Evolutionary conservation across 768 basidiomycete genomes (phyloP), one percentile per base, ranked within the genome.

Genomic region (Gloeophyllum trabeum): DNA sequence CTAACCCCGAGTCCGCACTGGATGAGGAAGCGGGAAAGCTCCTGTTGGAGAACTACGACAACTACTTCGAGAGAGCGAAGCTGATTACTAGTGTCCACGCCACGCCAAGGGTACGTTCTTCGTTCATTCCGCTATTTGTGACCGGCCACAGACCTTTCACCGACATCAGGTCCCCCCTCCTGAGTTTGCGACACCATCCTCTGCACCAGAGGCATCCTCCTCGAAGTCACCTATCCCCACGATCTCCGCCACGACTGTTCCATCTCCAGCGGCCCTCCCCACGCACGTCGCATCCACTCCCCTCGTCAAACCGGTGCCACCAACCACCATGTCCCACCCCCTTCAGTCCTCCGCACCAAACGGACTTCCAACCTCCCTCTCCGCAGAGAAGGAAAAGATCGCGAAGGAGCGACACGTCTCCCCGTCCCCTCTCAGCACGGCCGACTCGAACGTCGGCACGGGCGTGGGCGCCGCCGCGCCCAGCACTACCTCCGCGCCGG

Each of bases 21-120:
- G 91, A 97, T 58, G 93, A 97, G 57, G 90, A 96, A 56, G 93
- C 93, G 0, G 94, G 93, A 19, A 94, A 91, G 59, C 70, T 94
- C 39, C 62, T 96, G 28, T 66, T 94, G 36, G 88, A 94, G 56
- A 80, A 93, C 46, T 98, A 96, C 58, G 76, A 82, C 38, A 81
- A 74, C 52, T 97, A 94, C 55, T 89, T 79, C 60, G 70, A 76
- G 48, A 81, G 92, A 42, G 92, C 92, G 13, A 79, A 74, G 56
- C 72, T 96, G 18, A 90, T 94, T 53, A 93, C 91, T 20, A 79
- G 76, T 47, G 88, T 97, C 14, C 93, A 97, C 54, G 93, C 92
- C 26, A 88, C 82, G 16, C 85, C 87, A 6, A 76, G 80, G 48
- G 75, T 70, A 41, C 67, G 73, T 46, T 10, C 14, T 20, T 25